Base-by-base conservation (phyloP, 1,284 basidiomycete genomes). In the Xerocomus nothofagi region DNA sequence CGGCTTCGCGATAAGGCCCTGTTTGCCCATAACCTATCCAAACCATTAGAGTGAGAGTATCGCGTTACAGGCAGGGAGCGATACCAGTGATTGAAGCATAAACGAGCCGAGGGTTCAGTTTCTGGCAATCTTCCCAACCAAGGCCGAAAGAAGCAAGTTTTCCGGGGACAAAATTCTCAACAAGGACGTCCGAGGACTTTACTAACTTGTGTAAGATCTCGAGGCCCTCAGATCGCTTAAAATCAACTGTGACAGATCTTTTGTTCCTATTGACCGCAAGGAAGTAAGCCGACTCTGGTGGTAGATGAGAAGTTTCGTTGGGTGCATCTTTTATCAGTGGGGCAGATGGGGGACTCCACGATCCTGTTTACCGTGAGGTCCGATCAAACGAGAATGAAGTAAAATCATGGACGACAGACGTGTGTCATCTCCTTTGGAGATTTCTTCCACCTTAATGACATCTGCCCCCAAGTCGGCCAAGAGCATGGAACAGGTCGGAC, bases 221-320 rank as follows among this genome's bases (percentile, higher is more conserved):
- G n/a, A 88, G 76, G 0, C 93, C 94, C 54, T 86, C 80, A 1
- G 79, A 71, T 1, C 74, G 72, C 69, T 97, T 98, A 70, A 98
- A 85, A 68, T 98, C 91, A 17, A 92, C 76, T 2, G 91, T 94
- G 44, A 97, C 78, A 5, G 91, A 92, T 39, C 88, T 80, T 67
- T 96, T 96, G 73, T 93, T 93, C 45, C 95, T 77, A 68, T 98
- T 98, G 1, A 82, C 85, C 2, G 86, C 80, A 14, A 98, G 79
- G 65, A 97, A 98, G 69, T 98, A 98, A 0, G 95, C 92, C 3
- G 91, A 91, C 68, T 98, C 94, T 9, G 92, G 82, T 4, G 93
- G 93, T 0, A 93, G 76, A 62, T 93, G 82, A 7, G 77, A 67
- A 1, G 84, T 70, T 50, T 78, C 79, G 21, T 66, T 55, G 2